phyloP scores from a whole-genome alignment of 2,329 filamentous ascomycete species.

The Penicillium psychrosexuale region DNA sequence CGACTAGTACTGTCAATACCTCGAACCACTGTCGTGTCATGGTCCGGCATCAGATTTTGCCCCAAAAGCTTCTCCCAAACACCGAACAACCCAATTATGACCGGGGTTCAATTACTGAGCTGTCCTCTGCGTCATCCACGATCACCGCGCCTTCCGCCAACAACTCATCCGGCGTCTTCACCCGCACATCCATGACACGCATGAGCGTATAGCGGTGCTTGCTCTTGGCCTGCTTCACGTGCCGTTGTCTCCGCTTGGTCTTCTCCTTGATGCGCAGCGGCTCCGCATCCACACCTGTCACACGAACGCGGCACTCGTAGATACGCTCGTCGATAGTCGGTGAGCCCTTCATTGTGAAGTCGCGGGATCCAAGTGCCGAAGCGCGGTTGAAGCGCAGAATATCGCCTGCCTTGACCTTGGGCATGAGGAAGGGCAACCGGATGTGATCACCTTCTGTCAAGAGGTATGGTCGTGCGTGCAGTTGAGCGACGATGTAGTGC shows the following conservation, averaged over 20 bases:
- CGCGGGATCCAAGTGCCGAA: conserved; percentile 74
- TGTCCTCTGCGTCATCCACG: conserved; percentile 28
- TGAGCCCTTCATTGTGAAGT: conserved; percentile 80
- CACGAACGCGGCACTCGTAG: conserved; percentile 80
- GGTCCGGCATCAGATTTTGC: conserved; percentile 1
- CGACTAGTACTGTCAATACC: background rate
- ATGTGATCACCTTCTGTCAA: conserved; percentile 65
- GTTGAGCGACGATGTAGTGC: conserved; percentile 48
- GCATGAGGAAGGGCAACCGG: conserved; percentile 76
- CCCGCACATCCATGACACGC: conserved; percentile 74
- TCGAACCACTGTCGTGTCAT: background rate
- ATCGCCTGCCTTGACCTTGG: conserved; percentile 73
- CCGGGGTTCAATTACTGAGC: conserved; percentile 24
- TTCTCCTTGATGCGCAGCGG: conserved; percentile 74
- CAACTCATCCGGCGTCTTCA: conserved; percentile 58
- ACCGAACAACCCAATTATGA: conserved; percentile 8
- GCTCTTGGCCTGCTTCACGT: conserved; percentile 72
- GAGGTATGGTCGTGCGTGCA: conserved; percentile 51
- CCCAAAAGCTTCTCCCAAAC: background rate
- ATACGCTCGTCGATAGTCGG: conserved; percentile 80
- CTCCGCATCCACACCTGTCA: conserved; percentile 80
- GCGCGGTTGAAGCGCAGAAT: conserved; percentile 84
- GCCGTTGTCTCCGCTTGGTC: conserved; percentile 70
- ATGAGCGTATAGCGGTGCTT: conserved; percentile 89
- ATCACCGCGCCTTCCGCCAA: conserved; percentile 42